These are phyloP conservation scores for Penicillium sp. DNA, from an alignment of 2,329 filamentous ascomycete species.

Conservation along the genomic window DNA sequence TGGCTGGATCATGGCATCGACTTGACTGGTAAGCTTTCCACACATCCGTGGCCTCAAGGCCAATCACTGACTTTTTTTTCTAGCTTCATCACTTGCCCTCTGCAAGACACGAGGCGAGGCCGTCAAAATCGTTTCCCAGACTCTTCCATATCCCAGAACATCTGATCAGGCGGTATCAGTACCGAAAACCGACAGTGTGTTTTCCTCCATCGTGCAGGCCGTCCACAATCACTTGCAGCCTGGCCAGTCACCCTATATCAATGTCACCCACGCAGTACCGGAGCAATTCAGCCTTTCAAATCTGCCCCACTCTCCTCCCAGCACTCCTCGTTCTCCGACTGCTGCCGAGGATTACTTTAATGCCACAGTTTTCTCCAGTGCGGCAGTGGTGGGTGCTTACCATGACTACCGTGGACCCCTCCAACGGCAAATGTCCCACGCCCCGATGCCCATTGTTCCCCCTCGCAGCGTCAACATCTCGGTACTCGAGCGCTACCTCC, in stretches of 20 bases:
- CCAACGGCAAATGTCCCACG: conserved; percentile 41
- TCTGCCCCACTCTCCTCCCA: conserved; percentile 62
- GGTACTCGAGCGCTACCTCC: conserved; percentile 65
- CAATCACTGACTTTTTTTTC: conserved; percentile 6
- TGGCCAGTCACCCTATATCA: conserved; percentile 59
- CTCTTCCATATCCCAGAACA: conserved; percentile 55
- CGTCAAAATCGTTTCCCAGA: conserved; percentile 61
- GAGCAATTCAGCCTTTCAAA: conserved; percentile 62
- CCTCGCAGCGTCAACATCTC: conserved; percentile 61
- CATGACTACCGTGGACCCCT: conserved; percentile 54
- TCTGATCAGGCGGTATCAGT: conserved; percentile 33
- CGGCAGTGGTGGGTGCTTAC: conserved; percentile 59
- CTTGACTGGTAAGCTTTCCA: conserved; percentile 34
- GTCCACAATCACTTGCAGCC: conserved; percentile 55
- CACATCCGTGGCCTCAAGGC: neutral
- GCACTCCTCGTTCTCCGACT: conserved; percentile 52
- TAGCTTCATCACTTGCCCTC: conserved; percentile 42
- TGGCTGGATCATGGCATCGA: conserved; percentile 42
- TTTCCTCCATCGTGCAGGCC: conserved; percentile 55
- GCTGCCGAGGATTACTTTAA: conserved; percentile 63
- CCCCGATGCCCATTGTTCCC: conserved; percentile 59
- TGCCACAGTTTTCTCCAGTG: conserved; percentile 61
- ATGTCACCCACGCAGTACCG: conserved; percentile 63
- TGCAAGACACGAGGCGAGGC: conserved; percentile 42
- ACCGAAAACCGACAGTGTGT: conserved; percentile 45